Conservation (phyloP, 208 protist species). For the Trypanosoma vivax region DNA sequence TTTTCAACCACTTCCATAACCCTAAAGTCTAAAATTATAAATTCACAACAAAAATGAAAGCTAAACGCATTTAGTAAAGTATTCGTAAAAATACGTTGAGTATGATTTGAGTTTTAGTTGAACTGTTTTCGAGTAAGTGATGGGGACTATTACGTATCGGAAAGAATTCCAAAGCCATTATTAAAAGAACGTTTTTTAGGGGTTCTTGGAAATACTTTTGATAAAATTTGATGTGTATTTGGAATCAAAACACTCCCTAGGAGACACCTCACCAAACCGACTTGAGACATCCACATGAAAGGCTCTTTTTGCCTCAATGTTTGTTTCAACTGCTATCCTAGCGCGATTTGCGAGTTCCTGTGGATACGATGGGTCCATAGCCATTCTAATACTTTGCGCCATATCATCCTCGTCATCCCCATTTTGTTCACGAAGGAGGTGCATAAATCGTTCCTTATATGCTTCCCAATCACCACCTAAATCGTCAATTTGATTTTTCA, state of each 20-base stretch:
- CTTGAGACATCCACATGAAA: constrained; percentile 55
- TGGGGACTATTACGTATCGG: no score
- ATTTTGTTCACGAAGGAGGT: constrained; percentile 73
- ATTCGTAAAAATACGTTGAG: constrained; percentile 1
- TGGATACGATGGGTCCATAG: constrained; percentile 78
- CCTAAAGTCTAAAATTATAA: constrained; percentile 1
- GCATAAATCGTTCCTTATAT: constrained; percentile 71
- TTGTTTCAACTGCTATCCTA: constrained; percentile 30
- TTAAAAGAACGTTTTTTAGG: no score
- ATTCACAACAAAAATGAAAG: constrained; percentile 5
- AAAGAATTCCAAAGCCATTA: no score
- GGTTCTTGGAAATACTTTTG: neutral
- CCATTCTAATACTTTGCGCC: constrained; percentile 70
- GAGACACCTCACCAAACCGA: constrained; percentile 39
- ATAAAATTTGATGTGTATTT: constrained; percentile 4
- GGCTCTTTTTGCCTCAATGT: constrained; percentile 22
- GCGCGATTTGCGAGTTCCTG: constrained; percentile 49
- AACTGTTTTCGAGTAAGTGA: no score
- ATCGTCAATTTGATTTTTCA: constrained; percentile 49
- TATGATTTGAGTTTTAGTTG: no score
- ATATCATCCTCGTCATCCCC: constrained; percentile 75
- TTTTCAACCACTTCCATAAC: constrained; percentile 76
- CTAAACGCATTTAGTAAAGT: neutral
- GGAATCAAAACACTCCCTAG: constrained; percentile 54
- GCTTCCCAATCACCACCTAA: constrained; percentile 80